Conservation (phyloP, 2,329 filamentous ascomycete genomes). For the Niveomyces coronatus region DNA sequence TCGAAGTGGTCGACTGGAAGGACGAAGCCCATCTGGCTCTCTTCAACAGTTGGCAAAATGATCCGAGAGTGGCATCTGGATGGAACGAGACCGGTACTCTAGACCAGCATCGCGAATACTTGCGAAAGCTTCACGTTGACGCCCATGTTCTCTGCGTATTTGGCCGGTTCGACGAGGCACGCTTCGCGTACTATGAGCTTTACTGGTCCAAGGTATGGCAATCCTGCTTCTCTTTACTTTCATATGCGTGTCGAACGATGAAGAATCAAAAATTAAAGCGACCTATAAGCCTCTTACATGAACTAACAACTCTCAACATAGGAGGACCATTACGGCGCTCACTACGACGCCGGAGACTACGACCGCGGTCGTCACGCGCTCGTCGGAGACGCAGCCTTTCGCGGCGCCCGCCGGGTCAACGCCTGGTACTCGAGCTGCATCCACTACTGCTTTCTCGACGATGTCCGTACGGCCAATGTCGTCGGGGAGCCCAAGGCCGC, state of each 20-base stretch:
- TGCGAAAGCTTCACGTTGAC: conserved; percentile 54
- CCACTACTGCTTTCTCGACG: conserved; percentile 50
- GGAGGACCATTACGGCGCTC: conserved; percentile 49
- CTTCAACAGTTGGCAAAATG: conserved; percentile 72
- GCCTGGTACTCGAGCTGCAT: conserved; percentile 48
- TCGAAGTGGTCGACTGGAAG: conserved; percentile 55
- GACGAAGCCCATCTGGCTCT: conserved; percentile 51
- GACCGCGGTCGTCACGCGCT: conserved; percentile 51
- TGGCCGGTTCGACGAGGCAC: conserved; percentile 56
- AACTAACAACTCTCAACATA: not conserved
- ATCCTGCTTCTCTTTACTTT: not conserved
- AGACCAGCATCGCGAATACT: conserved; percentile 61
- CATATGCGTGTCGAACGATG: not conserved
- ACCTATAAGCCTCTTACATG: not conserved
- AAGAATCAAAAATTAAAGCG: no score
- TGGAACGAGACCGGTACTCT: conserved; percentile 69
- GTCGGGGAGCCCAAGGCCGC: conserved; percentile 26
- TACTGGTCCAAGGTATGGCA: conserved; percentile 49
- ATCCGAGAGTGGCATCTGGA: conserved; percentile 62
- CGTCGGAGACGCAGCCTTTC: conserved; percentile 44
- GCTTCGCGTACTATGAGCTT: conserved; percentile 66
- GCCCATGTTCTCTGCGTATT: conserved; percentile 58
- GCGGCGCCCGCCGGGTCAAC: conserved; percentile 44
- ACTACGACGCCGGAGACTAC: conserved; percentile 44
- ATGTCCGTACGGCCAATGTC: conserved; percentile 41